These are phyloP conservation scores for Meredithiella fracta DNA, from an alignment of 2,329 filamentous ascomycete species.

Conservation along the genomic window DNA sequence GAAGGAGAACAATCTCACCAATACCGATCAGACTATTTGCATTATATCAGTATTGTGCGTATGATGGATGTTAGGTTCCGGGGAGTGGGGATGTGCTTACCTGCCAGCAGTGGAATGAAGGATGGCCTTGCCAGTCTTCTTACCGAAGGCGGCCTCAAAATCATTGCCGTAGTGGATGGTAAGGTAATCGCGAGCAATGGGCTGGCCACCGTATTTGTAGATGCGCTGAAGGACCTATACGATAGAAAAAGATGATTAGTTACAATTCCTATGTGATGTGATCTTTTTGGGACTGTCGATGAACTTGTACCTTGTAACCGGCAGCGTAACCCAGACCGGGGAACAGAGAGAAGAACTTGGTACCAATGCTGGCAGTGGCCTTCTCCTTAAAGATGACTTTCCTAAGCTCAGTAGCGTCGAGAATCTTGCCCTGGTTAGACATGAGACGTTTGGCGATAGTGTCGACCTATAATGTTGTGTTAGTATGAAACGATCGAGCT, in stretches of 20 bases:
- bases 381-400: constrained; percentile 86
- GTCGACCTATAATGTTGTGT: constrained; percentile 49
- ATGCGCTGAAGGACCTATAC: constrained; percentile 69
- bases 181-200: constrained; percentile 82
- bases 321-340: constrained; percentile 94
- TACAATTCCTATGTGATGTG: neutral
- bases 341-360: constrained; percentile 90
- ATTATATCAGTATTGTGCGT: neutral
- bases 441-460: constrained; percentile 98
- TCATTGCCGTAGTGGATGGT: constrained; percentile 59
- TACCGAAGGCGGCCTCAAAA: constrained; percentile 83
- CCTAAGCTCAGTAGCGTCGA: constrained; percentile 49
- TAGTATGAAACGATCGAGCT: neutral
- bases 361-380: constrained; percentile 49
- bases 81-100: constrained; percentile 28
- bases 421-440: constrained; percentile 65
- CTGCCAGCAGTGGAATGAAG: constrained; percentile 93
- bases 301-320: constrained; percentile 76
- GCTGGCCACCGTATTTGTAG: constrained; percentile 98
- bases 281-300: neutral
- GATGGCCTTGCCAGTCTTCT: constrained; percentile 94
- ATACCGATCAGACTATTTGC: constrained; percentile 72
- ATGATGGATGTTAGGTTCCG: neutral
- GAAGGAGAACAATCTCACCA: constrained; percentile 87
- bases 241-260: neutral